phyloP scores from a whole-genome alignment of 305 asterid species.

The Fraxinus angustifolia region DNA sequence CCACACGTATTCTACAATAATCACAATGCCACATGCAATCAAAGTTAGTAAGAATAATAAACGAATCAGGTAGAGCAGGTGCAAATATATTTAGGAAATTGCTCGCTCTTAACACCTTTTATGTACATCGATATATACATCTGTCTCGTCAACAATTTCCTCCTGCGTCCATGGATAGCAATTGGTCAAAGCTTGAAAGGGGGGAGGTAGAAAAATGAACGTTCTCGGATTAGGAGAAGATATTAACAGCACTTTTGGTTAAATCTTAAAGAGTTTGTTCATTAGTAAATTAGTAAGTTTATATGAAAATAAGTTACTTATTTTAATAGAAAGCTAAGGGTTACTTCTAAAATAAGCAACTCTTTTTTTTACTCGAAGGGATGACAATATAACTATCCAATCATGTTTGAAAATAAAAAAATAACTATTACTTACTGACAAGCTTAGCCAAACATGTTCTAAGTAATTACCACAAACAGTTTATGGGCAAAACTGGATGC shows the following conservation, averaged over 20 bases:
- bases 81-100: neutral
- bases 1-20: conserved; percentile 80
- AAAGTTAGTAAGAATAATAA: neutral
- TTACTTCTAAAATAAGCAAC: neutral
- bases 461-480: neutral
- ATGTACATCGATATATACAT: conserved; percentile 89
- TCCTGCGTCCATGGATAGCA: conserved; percentile 52
- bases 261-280: neutral
- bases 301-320: neutral
- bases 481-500: neutral
- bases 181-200: conserved; percentile 2
- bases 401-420: neutral
- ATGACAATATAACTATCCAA: neutral
- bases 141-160: conserved; percentile 98
- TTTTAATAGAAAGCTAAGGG: neutral
- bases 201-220: neutral
- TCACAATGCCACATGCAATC: conserved; percentile 13
- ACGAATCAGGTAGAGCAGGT: neutral
- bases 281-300: neutral
- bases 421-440: neutral
- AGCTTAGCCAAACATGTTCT: neutral
- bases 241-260: neutral
- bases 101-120: conserved; percentile 54
- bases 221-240: neutral
- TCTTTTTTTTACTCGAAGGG: neutral